Base-by-base conservation (phyloP, 129 eudicot genomes). In the Centrapalus pauciflorus region DNA sequence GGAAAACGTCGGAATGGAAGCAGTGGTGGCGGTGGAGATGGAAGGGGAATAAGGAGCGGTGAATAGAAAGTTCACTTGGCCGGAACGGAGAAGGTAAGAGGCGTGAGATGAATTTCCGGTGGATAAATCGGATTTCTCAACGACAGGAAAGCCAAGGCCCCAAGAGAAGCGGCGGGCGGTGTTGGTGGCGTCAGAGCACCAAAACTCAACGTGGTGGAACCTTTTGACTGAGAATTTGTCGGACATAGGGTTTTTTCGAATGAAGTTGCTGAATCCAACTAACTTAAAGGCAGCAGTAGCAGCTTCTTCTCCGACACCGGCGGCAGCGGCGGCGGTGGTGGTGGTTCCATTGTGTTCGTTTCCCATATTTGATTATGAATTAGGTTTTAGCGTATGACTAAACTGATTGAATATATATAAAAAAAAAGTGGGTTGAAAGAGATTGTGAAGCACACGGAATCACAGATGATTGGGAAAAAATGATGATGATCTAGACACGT, bases 131-230 rank as follows among this genome's bases (percentile, higher is more conserved):
- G 98, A 92, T 37, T 76, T 76, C 3, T 3, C 3, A 16, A 68
- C 27, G 64, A 76, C 40, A 0, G 80, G 80, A 70, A 68, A 68
- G n/a, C 80, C 80, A 32, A 76, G 80, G 1, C 80, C 80, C 80
- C 80, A 76, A 0, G 80, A 76, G 70, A 76, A 76, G 9, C 99
- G 95, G 12, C 87, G 83, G 49, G 86, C 64, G 23, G 79, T 54
- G 85, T 89, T 94, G 84, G 90, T 86, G 72, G 99, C 99, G 63
- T 94, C 99, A 67, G 81, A 84, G 74, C 88, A 89, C 90, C 90
- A 94, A 82, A 94, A 94, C 66, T 94, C 99, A 27, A 94, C 40
- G 74, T 94, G 99, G 88, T 94, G 96, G 87, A 89, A 94, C 24
- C 78, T 76, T 34, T 40, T 80, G 62, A 86, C 95, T 9, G 80